Base-by-base conservation (phyloP, 2,329 filamentous ascomycete genomes). In the Scedosporium minutisporum region DNA sequence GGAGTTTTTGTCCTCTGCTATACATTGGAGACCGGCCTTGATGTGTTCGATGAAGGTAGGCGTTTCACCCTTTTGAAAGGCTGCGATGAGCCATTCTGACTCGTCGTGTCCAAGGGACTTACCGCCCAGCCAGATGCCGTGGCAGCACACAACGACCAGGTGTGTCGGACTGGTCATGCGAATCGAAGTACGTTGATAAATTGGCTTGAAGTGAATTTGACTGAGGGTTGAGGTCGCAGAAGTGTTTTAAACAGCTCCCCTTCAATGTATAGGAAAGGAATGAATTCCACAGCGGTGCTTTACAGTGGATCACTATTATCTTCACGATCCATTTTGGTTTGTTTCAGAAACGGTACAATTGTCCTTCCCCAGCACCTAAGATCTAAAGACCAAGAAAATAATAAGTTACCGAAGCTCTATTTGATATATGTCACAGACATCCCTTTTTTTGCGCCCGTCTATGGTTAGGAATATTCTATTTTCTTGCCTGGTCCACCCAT, bases 111-210 rank as follows among this genome's bases (percentile, higher is more conserved):
- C 86, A 1, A 74, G 72, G 1, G 75, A 73, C 2, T 79, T 76
- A 0, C 86, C 85, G 27, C 86, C 86, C 14, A 79, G 74, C 80
- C 89, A 96, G 63, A 93, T 90, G 29, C 86, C 89, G 75, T 96
- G 91, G 72, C 91, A 93, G 77, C 91, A 95, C 60, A 96, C 88
- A 58, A 96, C 76, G 60, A 96, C 84, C 10, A 96, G 80, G 66
- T 90, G 81, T 4, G 73, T 74, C 29, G 76, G 75, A 0, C 61
- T 6, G n/a, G 33, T 10, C 27, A 29, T 58, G 6, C 38, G 57
- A 10, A 21, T 18, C 21, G 23, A 59, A 29, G 38, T 42, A 23
- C n/a, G 16, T 61, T 18, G n/a, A 29, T 14, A n/a, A 12, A 33
- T 33, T 9, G 6, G 7, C 29, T 53, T 62, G n/a, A 18, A 4